Conservation (phyloP, 768 basidiomycete species). For the Tulasnella sp. region DNA sequence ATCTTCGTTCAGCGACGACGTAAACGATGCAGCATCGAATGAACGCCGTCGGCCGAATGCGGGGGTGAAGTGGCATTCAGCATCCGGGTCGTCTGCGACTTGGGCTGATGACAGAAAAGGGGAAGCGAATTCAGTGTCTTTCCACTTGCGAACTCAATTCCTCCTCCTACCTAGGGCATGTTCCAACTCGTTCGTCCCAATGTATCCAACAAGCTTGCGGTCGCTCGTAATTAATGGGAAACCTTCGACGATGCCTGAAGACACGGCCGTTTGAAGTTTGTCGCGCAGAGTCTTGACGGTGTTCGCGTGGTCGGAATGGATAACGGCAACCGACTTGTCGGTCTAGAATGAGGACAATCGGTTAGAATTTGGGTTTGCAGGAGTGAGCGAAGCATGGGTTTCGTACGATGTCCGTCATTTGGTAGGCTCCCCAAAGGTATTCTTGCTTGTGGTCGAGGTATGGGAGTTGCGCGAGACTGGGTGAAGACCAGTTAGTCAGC, state of each 20-base stretch:
- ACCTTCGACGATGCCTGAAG: slow-evolving; percentile 63
- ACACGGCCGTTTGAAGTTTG: slow-evolving; percentile 56
- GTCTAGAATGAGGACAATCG: slow-evolving; percentile 44
- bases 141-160: background rate
- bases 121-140: background rate
- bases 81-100: slow-evolving; percentile 68
- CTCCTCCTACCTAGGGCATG: slow-evolving; percentile 72
- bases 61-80: slow-evolving; percentile 58
- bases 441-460: slow-evolving; percentile 90
- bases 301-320: slow-evolving; percentile 66
- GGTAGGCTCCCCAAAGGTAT: slow-evolving; percentile 76
- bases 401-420: slow-evolving; percentile 74
- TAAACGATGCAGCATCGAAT: slow-evolving; percentile 28
- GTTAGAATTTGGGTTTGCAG: too few relatives aligned
- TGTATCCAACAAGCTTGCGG: slow-evolving; percentile 79
- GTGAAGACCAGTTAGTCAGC: slow-evolving; percentile 30
- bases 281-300: slow-evolving; percentile 73
- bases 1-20: slow-evolving; percentile 30
- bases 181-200: slow-evolving; percentile 89
- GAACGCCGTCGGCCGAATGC: background rate
- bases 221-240: slow-evolving; percentile 70
- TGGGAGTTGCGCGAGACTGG: slow-evolving; percentile 74
- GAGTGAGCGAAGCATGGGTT: too few relatives aligned
- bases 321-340: slow-evolving; percentile 60
- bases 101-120: slow-evolving; percentile 50